Percentiles rank a stretch among this genome's conserved stretches.
phyloP scores from a whole-genome alignment of 441 rosid genomes.

The Populus hybrid region DNA sequence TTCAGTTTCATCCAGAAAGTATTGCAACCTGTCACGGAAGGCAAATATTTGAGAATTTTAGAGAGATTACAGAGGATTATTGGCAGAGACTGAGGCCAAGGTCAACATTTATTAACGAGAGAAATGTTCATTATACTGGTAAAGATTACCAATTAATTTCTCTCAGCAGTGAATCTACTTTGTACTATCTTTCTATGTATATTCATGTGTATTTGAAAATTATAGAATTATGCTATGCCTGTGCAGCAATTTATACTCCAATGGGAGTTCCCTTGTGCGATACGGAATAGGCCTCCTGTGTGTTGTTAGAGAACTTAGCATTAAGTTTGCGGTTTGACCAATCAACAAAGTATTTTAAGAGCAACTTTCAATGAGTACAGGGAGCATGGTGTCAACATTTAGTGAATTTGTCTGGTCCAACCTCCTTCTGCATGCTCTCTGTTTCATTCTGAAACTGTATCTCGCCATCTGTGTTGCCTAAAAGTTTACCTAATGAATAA shows the following conservation, averaged over 20 bases:
- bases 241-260: not conserved
- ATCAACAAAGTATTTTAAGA: not conserved
- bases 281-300: not conserved
- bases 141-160: conserved; percentile 27
- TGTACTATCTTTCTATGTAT: not conserved
- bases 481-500: not conserved
- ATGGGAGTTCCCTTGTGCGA: not conserved
- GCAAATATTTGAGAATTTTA: conserved; percentile 76
- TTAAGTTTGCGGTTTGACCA: not conserved
- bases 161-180: conserved; percentile 1
- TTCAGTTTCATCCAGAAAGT: conserved; percentile 98
- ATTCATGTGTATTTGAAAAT: not conserved
- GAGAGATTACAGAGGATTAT: conserved; percentile 68
- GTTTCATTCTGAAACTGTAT: not conserved
- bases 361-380: not conserved
- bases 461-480: not conserved
- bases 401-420: not conserved
- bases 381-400: not conserved
- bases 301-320: not conserved
- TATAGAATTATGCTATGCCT: not conserved
- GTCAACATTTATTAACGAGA: conserved; percentile 33
- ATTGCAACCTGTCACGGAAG: conserved; percentile 83
- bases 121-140: conserved; percentile 49
- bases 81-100: conserved; percentile 45
- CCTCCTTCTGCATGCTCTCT: not conserved